Evolutionary conservation across 2,329 filamentous ascomycete genomes (phyloP).

Genomic region (Alternaria consortialis): DNA sequence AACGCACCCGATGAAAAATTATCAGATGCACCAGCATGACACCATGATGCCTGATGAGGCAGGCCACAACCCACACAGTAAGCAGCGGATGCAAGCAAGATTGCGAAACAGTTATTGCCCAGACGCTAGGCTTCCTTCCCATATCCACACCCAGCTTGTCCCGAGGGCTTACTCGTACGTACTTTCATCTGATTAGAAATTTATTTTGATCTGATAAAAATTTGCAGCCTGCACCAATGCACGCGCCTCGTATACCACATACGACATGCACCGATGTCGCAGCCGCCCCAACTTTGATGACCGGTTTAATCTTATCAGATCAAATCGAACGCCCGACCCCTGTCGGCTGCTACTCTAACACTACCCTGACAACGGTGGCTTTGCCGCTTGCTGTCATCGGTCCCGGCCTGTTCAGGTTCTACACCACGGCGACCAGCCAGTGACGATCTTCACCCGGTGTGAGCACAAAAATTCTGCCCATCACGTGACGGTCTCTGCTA

Average conservation of each 20-base stretch:
- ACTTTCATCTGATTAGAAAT: constrained; percentile 36
- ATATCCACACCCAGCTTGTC: constrained; percentile 11
- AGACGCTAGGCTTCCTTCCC: constrained; percentile 12
- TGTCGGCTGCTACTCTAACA: background rate
- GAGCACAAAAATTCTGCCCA: constrained; percentile 21
- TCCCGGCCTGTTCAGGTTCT: constrained; percentile 5
- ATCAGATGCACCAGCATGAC: constrained; percentile 19
- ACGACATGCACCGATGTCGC: constrained; percentile 28
- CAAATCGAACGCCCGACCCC: constrained; percentile 22
- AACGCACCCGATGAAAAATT: constrained; percentile 3
- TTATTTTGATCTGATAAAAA: constrained; percentile 32
- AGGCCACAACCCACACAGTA: background rate
- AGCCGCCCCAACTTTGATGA: background rate
- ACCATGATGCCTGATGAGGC: constrained; percentile 11
- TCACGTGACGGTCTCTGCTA: constrained; percentile 16
- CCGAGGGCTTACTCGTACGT: background rate
- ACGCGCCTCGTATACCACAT: constrained; percentile 1
- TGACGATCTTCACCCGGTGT: constrained; percentile 25
- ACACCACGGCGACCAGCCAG: constrained; percentile 15
- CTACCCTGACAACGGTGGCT: constrained; percentile 9
- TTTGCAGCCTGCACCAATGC: constrained; percentile 13
- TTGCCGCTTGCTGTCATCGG: constrained; percentile 27
- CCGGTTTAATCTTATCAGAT: constrained; percentile 41
- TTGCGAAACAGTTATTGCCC: constrained; percentile 7
- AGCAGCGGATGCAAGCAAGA: constrained; percentile 24